A percentile compares a stretch with the other conserved stretches of the same genome.
These are phyloP conservation scores for Kwoniella pini DNA, from an alignment of 768 basidiomycete genomes.

Conservation along the genomic window DNA sequence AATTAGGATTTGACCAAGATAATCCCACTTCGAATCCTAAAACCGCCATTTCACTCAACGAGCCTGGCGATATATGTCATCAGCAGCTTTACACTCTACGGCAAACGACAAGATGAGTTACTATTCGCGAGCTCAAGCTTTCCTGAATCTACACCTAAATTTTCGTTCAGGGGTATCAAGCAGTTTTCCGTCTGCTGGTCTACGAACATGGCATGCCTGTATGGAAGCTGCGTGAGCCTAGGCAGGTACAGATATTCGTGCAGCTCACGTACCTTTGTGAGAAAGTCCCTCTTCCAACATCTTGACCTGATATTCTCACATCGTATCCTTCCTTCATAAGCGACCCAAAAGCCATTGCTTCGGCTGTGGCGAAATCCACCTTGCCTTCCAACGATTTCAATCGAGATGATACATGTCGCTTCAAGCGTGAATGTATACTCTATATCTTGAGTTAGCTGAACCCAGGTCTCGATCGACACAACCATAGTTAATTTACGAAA, in stretches of 20 bases:
- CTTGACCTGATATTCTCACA: conserved; percentile 87
- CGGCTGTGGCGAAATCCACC: conserved; percentile 91
- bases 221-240: conserved; percentile 1
- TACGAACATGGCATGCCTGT: conserved; percentile 84
- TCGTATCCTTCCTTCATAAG: conserved; percentile 79
- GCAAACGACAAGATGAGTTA: conserved; percentile 53
- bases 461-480: background rate
- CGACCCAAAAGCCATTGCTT: conserved; percentile 85
- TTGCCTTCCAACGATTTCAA: conserved; percentile 70
- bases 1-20: conserved; percentile 79
- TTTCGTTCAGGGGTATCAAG: conserved; percentile 72
- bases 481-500: conserved; percentile 62
- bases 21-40: conserved; percentile 88
- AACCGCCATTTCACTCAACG: conserved; percentile 84
- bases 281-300: conserved; percentile 87
- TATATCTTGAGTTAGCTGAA: conserved; percentile 41
- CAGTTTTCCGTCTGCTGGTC: conserved; percentile 81
- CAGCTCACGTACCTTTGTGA: conserved; percentile 64
- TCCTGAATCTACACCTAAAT: conserved; percentile 55
- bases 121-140: conserved; percentile 86
- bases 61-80: conserved; percentile 59
- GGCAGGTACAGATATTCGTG: too few species aligned
- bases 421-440: conserved; percentile 77
- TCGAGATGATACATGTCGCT: conserved; percentile 75
- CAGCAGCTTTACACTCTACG: background rate